phyloP scores from a whole-genome alignment of 2,329 filamentous ascomycete genomes.

The Penicillium sp. region DNA sequence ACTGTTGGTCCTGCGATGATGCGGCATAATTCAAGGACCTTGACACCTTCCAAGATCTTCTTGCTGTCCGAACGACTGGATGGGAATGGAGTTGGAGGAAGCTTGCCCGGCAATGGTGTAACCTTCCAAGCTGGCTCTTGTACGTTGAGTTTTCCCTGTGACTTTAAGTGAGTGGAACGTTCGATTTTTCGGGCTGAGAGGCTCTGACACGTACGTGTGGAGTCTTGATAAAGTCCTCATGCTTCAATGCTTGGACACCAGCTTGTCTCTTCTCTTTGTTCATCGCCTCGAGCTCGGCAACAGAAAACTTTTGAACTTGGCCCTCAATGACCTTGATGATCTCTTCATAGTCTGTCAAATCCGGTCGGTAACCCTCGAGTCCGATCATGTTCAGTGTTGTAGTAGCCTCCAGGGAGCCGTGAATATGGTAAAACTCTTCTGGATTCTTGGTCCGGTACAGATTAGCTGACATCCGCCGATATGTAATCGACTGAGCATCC shows the following conservation, averaged over 20 bases:
- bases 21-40: conserved; percentile 67
- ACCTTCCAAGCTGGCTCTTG: conserved; percentile 36
- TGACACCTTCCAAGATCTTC: conserved; percentile 53
- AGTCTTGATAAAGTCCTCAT: conserved; percentile 55
- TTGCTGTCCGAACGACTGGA: conserved; percentile 29
- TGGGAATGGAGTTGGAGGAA: conserved; percentile 27
- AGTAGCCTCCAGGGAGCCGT: conserved; percentile 66
- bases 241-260: conserved; percentile 55
- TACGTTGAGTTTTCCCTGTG: conserved; percentile 31
- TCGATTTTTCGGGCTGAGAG: neutral
- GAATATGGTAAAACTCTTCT: conserved; percentile 68
- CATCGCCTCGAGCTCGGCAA: conserved; percentile 52
- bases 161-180: neutral
- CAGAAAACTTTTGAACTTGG: conserved; percentile 51
- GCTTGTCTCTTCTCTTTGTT: conserved; percentile 55
- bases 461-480: conserved; percentile 67
- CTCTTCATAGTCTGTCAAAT: conserved; percentile 55
- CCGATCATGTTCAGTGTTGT: conserved; percentile 66
- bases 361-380: conserved; percentile 55
- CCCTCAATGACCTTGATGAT: conserved; percentile 56
- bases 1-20: conserved; percentile 72
- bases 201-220: conserved; percentile 43
- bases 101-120: conserved; percentile 24
- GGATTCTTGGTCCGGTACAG: conserved; percentile 62
- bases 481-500: conserved; percentile 63